These are phyloP conservation scores for Tetradesmus lagerheimii DNA, from an alignment of 139 green algal species.

Conservation along the genomic window DNA sequence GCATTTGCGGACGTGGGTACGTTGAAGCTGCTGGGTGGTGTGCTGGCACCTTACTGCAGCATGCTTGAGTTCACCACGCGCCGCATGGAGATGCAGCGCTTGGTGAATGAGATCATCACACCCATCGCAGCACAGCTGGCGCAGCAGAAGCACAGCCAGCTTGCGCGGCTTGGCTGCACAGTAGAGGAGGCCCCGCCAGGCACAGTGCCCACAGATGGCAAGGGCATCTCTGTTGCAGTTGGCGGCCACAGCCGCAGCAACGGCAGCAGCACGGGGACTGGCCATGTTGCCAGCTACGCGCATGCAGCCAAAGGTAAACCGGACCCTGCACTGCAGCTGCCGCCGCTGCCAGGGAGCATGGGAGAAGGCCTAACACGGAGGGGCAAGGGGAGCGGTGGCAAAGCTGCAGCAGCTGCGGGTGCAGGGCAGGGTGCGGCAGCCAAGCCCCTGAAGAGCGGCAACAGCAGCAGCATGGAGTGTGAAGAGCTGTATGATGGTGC, in stretches of 20 bases:
- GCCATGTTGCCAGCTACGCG: background rate
- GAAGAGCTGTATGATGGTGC: background rate
- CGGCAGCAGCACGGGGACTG: background rate
- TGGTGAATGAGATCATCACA: constrained; percentile 58
- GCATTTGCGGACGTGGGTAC: constrained; percentile 34
- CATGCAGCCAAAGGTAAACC: background rate
- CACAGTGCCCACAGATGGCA: background rate
- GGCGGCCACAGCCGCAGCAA: constrained; percentile 6
- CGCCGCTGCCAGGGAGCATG: background rate
- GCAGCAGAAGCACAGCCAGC: constrained; percentile 51
- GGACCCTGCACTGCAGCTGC: background rate
- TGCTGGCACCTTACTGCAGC: constrained; percentile 60
- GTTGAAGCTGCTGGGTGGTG: constrained; percentile 59
- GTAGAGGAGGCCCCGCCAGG: constrained; percentile 25
- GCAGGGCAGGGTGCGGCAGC: background rate
- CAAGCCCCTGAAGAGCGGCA: background rate
- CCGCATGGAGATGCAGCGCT: constrained; percentile 53
- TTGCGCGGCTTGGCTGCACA: constrained; percentile 28
- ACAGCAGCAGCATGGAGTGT: background rate
- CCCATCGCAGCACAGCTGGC: constrained; percentile 54
- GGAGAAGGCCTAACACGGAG: background rate
- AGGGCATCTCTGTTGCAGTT: constrained; percentile 35
- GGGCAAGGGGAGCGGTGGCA: background rate
- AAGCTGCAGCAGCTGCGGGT: background rate
- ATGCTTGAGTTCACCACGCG: constrained; percentile 61